Evolutionary conservation across 208 protist genomes (phyloP).

Genomic region (Lotmaria passim): DNA sequence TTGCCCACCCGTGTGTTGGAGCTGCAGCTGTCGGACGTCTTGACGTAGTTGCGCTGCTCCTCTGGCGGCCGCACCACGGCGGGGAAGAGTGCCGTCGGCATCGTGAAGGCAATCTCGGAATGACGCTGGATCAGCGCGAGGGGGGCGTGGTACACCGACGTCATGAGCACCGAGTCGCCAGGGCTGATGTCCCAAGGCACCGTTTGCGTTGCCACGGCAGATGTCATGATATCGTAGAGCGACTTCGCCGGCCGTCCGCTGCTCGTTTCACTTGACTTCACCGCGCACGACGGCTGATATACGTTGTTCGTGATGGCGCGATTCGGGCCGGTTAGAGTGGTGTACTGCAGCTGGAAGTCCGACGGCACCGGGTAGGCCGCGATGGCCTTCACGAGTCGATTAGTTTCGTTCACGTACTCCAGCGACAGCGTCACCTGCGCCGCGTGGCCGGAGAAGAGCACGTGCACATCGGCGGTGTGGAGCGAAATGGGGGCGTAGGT

Average conservation of each 20-base stretch:
- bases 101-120: slow-evolving; percentile 38
- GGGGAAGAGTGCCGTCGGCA: slow-evolving; percentile 67
- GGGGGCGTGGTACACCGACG: slow-evolving; percentile 60
- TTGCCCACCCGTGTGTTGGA: slow-evolving; percentile 11
- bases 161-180: slow-evolving; percentile 48
- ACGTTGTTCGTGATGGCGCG: slow-evolving; percentile 5
- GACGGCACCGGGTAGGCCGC: slow-evolving; percentile 66
- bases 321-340: slow-evolving; percentile 23
- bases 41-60: slow-evolving; percentile 53
- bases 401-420: slow-evolving; percentile 78
- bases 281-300: slow-evolving; percentile 15
- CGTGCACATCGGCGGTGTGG: slow-evolving; percentile 49
- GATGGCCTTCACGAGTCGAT: slow-evolving; percentile 50
- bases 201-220: slow-evolving; percentile 51
- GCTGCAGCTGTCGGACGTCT: slow-evolving; percentile 26
- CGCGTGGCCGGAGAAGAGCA: slow-evolving; percentile 50
- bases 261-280: slow-evolving; percentile 20
- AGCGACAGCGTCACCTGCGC: slow-evolving; percentile 61
- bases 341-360: slow-evolving; percentile 54
- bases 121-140: slow-evolving; percentile 33
- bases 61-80: slow-evolving; percentile 35
- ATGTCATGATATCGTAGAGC: slow-evolving; percentile 25
- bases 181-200: slow-evolving; percentile 70
- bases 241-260: slow-evolving; percentile 28
- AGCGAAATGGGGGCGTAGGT: slow-evolving; percentile 71